A percentile compares a stretch with the other conserved stretches of the same genome.
Evolutionary conservation across 2,329 filamentous ascomycete species (phyloP).

Genomic region (Colletotrichum sp.): DNA sequence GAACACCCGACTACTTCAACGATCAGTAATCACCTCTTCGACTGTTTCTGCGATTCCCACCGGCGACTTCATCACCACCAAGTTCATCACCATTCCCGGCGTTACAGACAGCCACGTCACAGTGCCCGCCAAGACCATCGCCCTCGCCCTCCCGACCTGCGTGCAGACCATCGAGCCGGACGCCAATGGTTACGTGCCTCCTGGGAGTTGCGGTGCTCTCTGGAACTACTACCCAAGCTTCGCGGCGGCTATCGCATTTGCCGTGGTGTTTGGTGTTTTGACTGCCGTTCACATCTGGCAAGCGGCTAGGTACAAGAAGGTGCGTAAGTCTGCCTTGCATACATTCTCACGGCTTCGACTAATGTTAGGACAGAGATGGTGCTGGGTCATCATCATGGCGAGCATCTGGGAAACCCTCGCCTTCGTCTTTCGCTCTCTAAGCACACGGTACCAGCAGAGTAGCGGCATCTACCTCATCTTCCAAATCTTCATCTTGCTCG

Average conservation of each 20-base stretch:
- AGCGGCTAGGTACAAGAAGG: constrained; percentile 27
- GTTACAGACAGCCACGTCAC: constrained; percentile 31
- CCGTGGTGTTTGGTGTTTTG: constrained; percentile 29
- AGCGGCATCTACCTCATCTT: constrained; percentile 26
- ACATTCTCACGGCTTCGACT: not conserved
- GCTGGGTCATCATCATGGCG: constrained; percentile 43
- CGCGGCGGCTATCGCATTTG: constrained; percentile 31
- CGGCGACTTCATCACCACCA: constrained; percentile 30
- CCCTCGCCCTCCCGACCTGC: constrained; percentile 38
- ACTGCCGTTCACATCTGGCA: constrained; percentile 26
- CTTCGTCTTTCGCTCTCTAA: constrained; percentile 31
- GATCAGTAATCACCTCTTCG: not conserved
- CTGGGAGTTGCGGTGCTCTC: constrained; percentile 32
- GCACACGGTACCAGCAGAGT: constrained; percentile 31
- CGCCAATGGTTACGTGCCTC: constrained; percentile 36
- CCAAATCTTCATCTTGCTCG: constrained; percentile 32
- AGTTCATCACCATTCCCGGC: constrained; percentile 30
- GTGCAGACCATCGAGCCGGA: constrained; percentile 37
- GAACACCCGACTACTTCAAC: not conserved
- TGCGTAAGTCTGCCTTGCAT: not conserved
- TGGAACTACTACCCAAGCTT: constrained; percentile 39
- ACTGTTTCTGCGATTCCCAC: not conserved
- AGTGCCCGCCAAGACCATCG: constrained; percentile 34
- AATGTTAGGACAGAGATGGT: constrained; percentile 28
- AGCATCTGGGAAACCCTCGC: constrained; percentile 33